A percentile compares a stretch with the other conserved stretches of the same genome.
Conservation (phyloP, 2,329 filamentous ascomycete genomes). For the Xylariaceae sp. region DNA sequence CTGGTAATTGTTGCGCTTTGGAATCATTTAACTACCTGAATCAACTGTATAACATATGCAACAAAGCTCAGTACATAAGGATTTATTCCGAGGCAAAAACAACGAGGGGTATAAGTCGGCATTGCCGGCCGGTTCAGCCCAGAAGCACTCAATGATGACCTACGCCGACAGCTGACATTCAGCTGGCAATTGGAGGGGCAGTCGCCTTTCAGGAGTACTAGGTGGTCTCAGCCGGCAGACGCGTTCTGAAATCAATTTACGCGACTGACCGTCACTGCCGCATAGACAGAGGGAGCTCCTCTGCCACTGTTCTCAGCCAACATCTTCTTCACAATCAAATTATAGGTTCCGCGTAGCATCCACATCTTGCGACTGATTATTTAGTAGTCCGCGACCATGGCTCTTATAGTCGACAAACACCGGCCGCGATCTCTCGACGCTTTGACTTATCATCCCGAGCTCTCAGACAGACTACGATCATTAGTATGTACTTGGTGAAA, state of each 20-base stretch:
- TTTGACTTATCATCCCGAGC: constrained; percentile 85
- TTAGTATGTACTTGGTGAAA: constrained; percentile 63
- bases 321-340: background rate
- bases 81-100: too few species aligned
- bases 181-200: background rate
- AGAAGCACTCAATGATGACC: too few species aligned
- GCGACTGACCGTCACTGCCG: constrained; percentile 28
- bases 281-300: background rate
- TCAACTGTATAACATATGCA: too few species aligned
- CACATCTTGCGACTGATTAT: too few species aligned
- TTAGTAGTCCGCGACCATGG: constrained; percentile 52
- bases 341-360: too few species aligned
- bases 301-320: background rate
- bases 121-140: constrained; percentile 19
- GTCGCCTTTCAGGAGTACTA: background rate
- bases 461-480: constrained; percentile 85
- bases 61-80: too few species aligned
- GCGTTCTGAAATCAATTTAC: constrained; percentile 41
- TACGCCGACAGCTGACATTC: constrained; percentile 4
- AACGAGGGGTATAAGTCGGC: constrained; percentile 14
- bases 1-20: too few species aligned
- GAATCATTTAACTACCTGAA: too few species aligned
- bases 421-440: constrained; percentile 75
- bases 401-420: constrained; percentile 74
- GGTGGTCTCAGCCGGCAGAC: constrained; percentile 28